Base-by-base conservation (phyloP, 305 asterid genomes). In the Fraxinus xanthoxyloides region DNA sequence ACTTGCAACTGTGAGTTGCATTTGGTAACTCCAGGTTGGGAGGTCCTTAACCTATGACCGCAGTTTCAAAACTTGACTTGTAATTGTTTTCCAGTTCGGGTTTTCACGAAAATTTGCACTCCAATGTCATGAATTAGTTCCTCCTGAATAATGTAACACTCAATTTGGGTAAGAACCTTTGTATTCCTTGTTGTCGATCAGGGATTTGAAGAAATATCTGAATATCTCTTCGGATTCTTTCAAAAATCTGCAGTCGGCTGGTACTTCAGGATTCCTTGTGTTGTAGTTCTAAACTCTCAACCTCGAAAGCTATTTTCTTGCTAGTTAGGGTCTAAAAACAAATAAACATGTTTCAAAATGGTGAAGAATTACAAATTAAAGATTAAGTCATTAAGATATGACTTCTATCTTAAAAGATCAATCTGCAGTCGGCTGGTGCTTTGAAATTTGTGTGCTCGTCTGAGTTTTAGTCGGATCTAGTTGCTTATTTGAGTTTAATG, bases 401-500 rank as follows among this genome's bases (percentile, higher is more conserved):
- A 7, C 0, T 38, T 38, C 1, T 38, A 0, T 38, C 3, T 7
- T 7, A 8, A 38, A 8, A 38, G 10, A 38, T 38, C 51, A 40
- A 10, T 40, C 51, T n/a, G n/a, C n/a, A n/a, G n/a, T n/a, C n/a
- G n/a, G n/a, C n/a, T n/a, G n/a, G n/a, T n/a, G n/a, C n/a, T n/a
- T n/a, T 82, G 77, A 63, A 3, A 89, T 88, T 59, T 89, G 97
- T 94, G 81, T 74, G 24, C 89, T 93, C 35, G 10, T 97, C 89
- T 34, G 38, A 34, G 38, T 31, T 35, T 35, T 40, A 40, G 4
- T 10, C 4, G 1, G 15, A 40, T 40, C 4, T 3, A 40, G 3
- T 40, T 40, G 17, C 0, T 40, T 2, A 40, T 40, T 40, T 40
- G 15, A 40, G 4, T 40, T 40, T 40, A 40, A 40, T 40, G 17